Evolutionary conservation across 208 protist species (phyloP), one percentile per base, ranked within the genome.

Genomic region (Angomonas desouzai): DNA sequence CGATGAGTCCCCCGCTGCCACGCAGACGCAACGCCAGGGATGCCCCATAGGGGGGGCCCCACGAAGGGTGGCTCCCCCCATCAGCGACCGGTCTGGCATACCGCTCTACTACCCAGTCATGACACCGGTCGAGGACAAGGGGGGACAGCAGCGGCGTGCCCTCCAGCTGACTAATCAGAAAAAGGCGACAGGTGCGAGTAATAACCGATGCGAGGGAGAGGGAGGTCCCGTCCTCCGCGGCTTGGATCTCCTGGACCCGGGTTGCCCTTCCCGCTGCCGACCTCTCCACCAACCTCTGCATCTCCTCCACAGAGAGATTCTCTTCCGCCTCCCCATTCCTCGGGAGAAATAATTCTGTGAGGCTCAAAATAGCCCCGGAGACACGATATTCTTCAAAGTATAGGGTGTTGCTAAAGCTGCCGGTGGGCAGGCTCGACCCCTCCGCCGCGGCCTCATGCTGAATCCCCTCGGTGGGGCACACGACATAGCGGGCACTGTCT

Each of bases 301-400:
- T 55, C 20, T 3, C 56, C 34, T 23, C 53, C 27, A 45, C 13
- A 18, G 40, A 34, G 18, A 59, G n/a, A 18, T 0, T 20, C 20
- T 22, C 3, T 30, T 27, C 9, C 0, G n/a, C 32, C 1, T 33
- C 25, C n/a, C 30, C 47, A 9, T 9, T 20, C 32, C 47, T 68
- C 11, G 72, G 76, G 3, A 81, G 32, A 59, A 87, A 91, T 1
- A 87, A 49, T 60, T 91, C 85, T 6, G 79, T 81, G 4, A 91
- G 43, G 48, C 76, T 86, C 10, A 91, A 55, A 0, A 55, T 76
- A 23, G 29, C 62, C 10, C 76, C 73, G 1, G 34, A 55, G 7
- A 51, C 13, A 29, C 70, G 73, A 58, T 81, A 51, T 10, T 69
- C 57, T 65, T 81, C 76, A 43, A 85, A 79, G 16, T 79, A 79